Evolutionary conservation across 2,329 filamentous ascomycete species (phyloP).

Genomic region (Westerdykella sp.): DNA sequence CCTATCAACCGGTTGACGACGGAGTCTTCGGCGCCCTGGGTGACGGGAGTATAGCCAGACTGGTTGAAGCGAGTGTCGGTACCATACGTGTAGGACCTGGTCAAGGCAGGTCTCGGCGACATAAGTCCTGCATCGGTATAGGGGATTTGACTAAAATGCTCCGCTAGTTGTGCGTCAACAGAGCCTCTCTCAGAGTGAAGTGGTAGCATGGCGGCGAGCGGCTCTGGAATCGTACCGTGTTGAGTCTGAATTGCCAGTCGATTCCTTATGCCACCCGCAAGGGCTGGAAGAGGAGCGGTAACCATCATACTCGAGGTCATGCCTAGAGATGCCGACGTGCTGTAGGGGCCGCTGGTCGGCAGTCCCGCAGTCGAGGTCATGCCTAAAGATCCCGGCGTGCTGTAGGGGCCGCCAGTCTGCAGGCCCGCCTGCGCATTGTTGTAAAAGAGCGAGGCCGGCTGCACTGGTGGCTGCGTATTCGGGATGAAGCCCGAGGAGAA

Average conservation of each 20-base stretch:
- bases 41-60: constrained; percentile 20
- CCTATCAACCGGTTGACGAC: constrained; percentile 21
- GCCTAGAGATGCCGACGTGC: not conserved
- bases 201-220: constrained; percentile 25
- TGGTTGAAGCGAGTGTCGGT: constrained; percentile 33
- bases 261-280: constrained; percentile 1
- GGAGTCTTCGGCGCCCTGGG: constrained; percentile 18
- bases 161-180: constrained; percentile 23
- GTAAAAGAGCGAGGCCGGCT: constrained; percentile 30
- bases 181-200: constrained; percentile 23
- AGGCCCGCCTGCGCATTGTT: constrained; percentile 19
- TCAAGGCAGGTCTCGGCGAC: constrained; percentile 15
- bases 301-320: too few relatives aligned
- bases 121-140: constrained; percentile 12
- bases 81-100: constrained; percentile 31
- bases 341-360: constrained; percentile 2
- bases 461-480: constrained; percentile 27
- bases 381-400: constrained; percentile 1
- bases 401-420: constrained; percentile 13
- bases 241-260: constrained; percentile 19
- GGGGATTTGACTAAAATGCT: constrained; percentile 20
- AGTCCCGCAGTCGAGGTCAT: not conserved
- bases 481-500: constrained; percentile 12
- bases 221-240: constrained; percentile 24
- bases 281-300: too few relatives aligned